These are phyloP conservation scores for Neofusicoccum ribis DNA, from an alignment of 2,329 filamentous ascomycete species.

Conservation along the genomic window DNA sequence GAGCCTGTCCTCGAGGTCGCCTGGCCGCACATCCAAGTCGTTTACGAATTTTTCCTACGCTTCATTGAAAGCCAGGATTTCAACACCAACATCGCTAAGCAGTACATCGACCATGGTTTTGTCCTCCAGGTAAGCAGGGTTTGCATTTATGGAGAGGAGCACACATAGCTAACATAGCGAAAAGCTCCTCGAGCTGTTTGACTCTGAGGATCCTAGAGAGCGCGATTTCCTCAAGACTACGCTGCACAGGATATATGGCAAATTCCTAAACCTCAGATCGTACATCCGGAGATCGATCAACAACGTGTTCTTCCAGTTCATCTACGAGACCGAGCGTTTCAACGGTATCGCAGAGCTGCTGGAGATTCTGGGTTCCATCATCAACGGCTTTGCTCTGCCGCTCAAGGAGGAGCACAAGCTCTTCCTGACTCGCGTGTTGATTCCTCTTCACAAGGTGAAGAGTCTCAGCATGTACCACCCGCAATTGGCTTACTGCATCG, in stretches of 20 bases:
- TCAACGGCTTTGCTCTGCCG: conserved; percentile 95
- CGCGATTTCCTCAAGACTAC: conserved; percentile 98
- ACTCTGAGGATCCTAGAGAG: conserved; percentile 95
- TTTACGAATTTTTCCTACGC: conserved; percentile 98
- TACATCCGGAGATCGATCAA: conserved; percentile 99
- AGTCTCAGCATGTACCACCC: conserved; percentile 99
- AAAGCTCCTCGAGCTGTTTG: conserved; percentile 91
- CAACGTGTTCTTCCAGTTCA: conserved; percentile 99
- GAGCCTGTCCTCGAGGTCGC: conserved; percentile 97
- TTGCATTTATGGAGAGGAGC: background rate
- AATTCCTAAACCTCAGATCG: conserved; percentile 95
- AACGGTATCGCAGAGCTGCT: conserved; percentile 96
- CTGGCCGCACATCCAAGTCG: conserved; percentile 98
- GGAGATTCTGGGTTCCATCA: conserved; percentile 96
- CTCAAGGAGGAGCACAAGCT: conserved; percentile 99
- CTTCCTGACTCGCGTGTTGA: conserved; percentile 87
- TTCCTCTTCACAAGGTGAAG: conserved; percentile 97
- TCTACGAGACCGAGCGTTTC: conserved; percentile 97
- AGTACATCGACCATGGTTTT: conserved; percentile 97
- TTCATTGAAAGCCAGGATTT: conserved; percentile 99
- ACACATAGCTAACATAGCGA: conserved; percentile 23
- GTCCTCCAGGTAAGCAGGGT: conserved; percentile 67
- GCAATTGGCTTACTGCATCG: conserved; percentile 96
- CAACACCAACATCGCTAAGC: conserved; percentile 99
- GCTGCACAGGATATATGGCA: conserved; percentile 95